Evolutionary conservation across 2,329 filamentous ascomycete genomes (phyloP), one percentile per base, ranked within the genome.

Genomic region (Colletotrichum plurivorum): DNA sequence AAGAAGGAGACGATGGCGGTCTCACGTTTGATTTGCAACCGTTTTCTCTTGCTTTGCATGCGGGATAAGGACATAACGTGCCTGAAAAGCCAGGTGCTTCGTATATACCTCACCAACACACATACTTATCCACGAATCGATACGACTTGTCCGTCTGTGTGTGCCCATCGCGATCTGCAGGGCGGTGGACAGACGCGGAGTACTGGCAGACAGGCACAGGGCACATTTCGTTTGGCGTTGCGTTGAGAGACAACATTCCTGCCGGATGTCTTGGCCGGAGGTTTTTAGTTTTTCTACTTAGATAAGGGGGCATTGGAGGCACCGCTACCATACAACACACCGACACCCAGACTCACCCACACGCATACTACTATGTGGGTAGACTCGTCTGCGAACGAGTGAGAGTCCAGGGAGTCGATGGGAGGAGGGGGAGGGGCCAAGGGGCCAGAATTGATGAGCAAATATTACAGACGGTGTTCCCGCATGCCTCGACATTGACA

Each of bases 161-260:
- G 49, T 45, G 49, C 45, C 58, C 48, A 52, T 36, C 39, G 25
- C 49, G 22, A 63, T 61, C 56, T 56, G 62, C 51, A 69, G 63
- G 62, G 51, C 51, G 25, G 51, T 25, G 56, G 43, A 67, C 51
- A 36, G 59, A 39, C 49, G 52, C 10, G 49, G 18, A 54, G 15
- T 9, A 54, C 27, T 10, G 13, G 20, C 43, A 60, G 22, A 36
- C 25, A 49, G 43, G 46, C 43, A n/a, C 51, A 43, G 41, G 41
- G 43, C 60, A 63, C 58, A 27, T 31, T 60, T 27, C 41, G 13
- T 66, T 52, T 69, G 67, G 67, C 67, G 67, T 61, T 58, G 56
- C 64, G 67, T 69, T 69, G 67, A 67, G 67, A 69, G 62, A 69
- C 67, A 69, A 67, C 62, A 69, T 69, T 69, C 67, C 63, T 52